Evolutionary conservation across 140 eudicot genomes (phyloP), one percentile per base, ranked within the genome.

Genomic region (Bidens hawaiensis): DNA sequence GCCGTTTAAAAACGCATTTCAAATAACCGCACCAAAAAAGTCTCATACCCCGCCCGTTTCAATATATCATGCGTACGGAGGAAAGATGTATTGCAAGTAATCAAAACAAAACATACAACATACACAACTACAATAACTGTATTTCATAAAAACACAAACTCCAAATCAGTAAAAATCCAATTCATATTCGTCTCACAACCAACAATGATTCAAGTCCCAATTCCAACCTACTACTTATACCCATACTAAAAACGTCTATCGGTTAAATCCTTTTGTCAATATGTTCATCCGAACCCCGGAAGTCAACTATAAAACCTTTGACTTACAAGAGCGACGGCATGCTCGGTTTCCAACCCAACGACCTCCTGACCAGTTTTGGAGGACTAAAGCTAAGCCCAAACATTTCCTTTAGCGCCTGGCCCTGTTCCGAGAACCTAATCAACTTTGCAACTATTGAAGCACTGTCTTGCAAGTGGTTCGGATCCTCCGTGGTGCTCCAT

Each of bases 301-400:
- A 70, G 81, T 76, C 76, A 70, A 66, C 77, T 70, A 66, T 64
- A 76, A 64, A 61, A 46, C 62, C 46, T 34, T 76, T 66, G 68
- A 70, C 79, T 83, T 38, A 87, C 49, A 74, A 57, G 38, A 84
- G 81, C 9, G 84, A 76, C 0, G 88, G 36, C 83, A 71, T 75
- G 76, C 85, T 80, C 19, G 71, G 80, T 63, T 71, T 81, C 99
- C 99, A 88, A 55, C 94, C 81, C 73, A 78, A 81, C 6, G 99
- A 88, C 68, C 85, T 85, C 58, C 94, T 75, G 55, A 74, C 80
- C 77, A 61, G 25, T 64, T 85, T 84, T 3, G 94, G 94, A 38
- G 94, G 95, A 45, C 94, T 68, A 74, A 93, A 88, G 78, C 95
- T 85, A 9, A 93, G 97, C 60, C 99, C 99, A 69, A 88, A 83